Conservation (phyloP, 441 rosid species). For the Daphne laureola region DNA sequence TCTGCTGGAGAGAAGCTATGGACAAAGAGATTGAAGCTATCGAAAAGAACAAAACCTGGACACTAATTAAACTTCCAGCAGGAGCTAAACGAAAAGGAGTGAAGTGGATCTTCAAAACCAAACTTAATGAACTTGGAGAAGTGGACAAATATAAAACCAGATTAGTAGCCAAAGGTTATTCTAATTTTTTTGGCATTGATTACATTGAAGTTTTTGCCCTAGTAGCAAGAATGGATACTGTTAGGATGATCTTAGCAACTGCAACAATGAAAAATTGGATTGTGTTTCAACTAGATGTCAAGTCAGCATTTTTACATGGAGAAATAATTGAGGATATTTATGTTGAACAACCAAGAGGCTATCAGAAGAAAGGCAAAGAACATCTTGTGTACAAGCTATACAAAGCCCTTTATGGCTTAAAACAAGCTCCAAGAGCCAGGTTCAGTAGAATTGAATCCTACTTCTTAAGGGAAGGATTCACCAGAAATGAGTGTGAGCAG, state of each 20-base stretch:
- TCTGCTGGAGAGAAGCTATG: neutral
- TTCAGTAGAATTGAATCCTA: too few relatives aligned
- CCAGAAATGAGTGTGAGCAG: too few relatives aligned
- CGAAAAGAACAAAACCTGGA: neutral
- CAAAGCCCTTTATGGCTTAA: too few relatives aligned
- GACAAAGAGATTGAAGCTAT: neutral
- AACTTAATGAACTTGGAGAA: neutral
- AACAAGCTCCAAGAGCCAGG: too few relatives aligned
- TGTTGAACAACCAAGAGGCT: neutral
- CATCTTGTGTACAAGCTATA: too few relatives aligned
- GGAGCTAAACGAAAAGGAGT: neutral
- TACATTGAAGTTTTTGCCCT: conserved; percentile 1
- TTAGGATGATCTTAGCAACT: neutral
- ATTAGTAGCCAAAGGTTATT: neutral
- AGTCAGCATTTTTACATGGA: neutral
- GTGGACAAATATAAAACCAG: neutral
- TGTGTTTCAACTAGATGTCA: neutral
- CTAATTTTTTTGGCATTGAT: neutral
- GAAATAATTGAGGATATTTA: neutral
- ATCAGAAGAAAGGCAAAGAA: neutral
- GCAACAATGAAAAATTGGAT: conserved; percentile 1
- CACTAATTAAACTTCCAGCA: neutral
- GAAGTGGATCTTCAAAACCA: conserved; percentile 1
- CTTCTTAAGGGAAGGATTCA: too few relatives aligned
- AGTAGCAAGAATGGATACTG: neutral